Evolutionary conservation across 1,284 basidiomycete genomes (phyloP).

Genomic region (Leccinum subatratum): DNA sequence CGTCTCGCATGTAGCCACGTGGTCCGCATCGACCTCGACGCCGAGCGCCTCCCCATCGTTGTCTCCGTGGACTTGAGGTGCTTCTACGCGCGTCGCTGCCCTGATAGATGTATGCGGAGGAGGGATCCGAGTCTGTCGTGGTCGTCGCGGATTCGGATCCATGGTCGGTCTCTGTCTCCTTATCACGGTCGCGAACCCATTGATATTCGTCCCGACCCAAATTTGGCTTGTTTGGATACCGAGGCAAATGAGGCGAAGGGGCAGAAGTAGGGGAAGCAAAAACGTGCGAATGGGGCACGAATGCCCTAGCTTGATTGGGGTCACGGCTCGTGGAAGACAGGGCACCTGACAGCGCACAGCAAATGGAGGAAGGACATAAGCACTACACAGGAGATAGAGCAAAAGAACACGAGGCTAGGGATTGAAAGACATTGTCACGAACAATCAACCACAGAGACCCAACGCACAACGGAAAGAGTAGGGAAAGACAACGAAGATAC

Average conservation of each 20-base stretch:
- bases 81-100: too few relatives aligned
- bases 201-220: too few relatives aligned
- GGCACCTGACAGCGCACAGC: constrained; percentile 13
- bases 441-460: neutral
- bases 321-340: constrained; percentile 16
- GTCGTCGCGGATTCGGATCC: too few relatives aligned
- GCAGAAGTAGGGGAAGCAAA: constrained; percentile 4
- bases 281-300: constrained; percentile 8
- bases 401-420: neutral
- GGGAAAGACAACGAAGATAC: constrained; percentile 7
- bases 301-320: constrained; percentile 9
- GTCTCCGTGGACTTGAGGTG: too few relatives aligned
- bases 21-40: too few relatives aligned
- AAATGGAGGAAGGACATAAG: constrained; percentile 16
- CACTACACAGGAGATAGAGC: constrained; percentile 5
- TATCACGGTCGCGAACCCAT: too few relatives aligned
- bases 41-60: too few relatives aligned
- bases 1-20: too few relatives aligned
- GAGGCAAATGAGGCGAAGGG: neutral
- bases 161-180: too few relatives aligned
- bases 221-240: too few relatives aligned
- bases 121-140: too few relatives aligned
- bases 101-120: too few relatives aligned
- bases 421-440: constrained; percentile 4
- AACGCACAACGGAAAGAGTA: neutral